These are phyloP conservation scores for Fragaria ananassa DNA, from an alignment of 306 rosid genomes.

Conservation along the genomic window DNA sequence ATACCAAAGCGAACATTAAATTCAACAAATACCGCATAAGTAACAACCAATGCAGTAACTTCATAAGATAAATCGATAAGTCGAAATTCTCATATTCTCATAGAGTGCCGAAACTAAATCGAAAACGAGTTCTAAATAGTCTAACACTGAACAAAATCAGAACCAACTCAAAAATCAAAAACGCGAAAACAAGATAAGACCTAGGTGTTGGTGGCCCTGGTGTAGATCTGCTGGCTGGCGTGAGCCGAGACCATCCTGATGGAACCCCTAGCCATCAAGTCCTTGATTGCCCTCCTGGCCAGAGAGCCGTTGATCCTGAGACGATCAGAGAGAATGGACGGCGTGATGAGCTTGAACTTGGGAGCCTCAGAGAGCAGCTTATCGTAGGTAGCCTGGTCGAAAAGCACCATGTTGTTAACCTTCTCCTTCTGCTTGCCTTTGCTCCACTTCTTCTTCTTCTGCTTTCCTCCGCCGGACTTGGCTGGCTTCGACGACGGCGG, in stretches of 20 bases:
- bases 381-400: slow-evolving; percentile 9
- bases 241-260: slow-evolving; percentile 29
- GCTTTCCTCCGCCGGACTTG: background rate
- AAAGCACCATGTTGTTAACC: slow-evolving; percentile 12
- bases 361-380: slow-evolving; percentile 3
- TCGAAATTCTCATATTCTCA: background rate
- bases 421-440: slow-evolving; percentile 4
- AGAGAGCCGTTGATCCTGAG: slow-evolving; percentile 4
- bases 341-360: slow-evolving; percentile 9
- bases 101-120: background rate
- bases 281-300: slow-evolving; percentile 18
- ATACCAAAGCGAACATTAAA: background rate
- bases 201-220: slow-evolving; percentile 30
- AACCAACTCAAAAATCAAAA: background rate
- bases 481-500: slow-evolving; percentile 7
- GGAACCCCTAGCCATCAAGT: slow-evolving; percentile 28
- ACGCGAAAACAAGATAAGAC: background rate
- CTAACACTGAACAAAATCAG: background rate
- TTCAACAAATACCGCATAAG: no score
- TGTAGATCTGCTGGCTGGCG: slow-evolving; percentile 28
- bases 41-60: background rate
- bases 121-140: background rate
- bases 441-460: slow-evolving; percentile 4
- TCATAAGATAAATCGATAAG: background rate
- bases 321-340: slow-evolving; percentile 1